Conservation (phyloP, 257 asterid species). For the Solanum dulcamara region DNA sequence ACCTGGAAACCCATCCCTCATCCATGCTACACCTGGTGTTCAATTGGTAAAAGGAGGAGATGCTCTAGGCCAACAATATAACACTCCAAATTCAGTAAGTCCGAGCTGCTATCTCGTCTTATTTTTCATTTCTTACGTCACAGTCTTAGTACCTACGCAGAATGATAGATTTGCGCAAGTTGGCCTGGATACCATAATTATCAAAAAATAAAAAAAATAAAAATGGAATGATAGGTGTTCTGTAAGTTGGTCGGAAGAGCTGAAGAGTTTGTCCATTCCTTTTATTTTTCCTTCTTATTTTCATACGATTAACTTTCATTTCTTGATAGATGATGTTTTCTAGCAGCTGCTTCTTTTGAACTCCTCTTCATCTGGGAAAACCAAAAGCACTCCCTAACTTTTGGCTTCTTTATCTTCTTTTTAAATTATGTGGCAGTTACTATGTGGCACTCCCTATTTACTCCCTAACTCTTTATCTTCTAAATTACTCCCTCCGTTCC, state of each 20-base stretch:
- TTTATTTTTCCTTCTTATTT: background rate
- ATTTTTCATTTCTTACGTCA: background rate
- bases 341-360: background rate
- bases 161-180: background rate
- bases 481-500: too few species aligned
- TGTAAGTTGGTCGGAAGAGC: background rate
- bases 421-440: too few species aligned
- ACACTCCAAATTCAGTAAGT: constrained; percentile 88
- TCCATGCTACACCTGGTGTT: constrained; percentile 98
- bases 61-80: constrained; percentile 85
- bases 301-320: background rate
- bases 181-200: background rate
- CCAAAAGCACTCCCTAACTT: background rate
- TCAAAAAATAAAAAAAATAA: background rate
- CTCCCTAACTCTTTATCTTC: too few species aligned
- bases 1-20: constrained; percentile 61
- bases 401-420: background rate
- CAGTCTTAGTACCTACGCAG: background rate
- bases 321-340: background rate
- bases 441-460: too few species aligned
- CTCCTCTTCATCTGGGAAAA: background rate
- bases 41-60: constrained; percentile 94
- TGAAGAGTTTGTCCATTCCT: background rate
- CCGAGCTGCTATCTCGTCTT: background rate
- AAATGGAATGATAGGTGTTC: background rate